phyloP scores from a whole-genome alignment of 2,329 filamentous ascomycete genomes.

The Ophiostoma angusticollis region DNA sequence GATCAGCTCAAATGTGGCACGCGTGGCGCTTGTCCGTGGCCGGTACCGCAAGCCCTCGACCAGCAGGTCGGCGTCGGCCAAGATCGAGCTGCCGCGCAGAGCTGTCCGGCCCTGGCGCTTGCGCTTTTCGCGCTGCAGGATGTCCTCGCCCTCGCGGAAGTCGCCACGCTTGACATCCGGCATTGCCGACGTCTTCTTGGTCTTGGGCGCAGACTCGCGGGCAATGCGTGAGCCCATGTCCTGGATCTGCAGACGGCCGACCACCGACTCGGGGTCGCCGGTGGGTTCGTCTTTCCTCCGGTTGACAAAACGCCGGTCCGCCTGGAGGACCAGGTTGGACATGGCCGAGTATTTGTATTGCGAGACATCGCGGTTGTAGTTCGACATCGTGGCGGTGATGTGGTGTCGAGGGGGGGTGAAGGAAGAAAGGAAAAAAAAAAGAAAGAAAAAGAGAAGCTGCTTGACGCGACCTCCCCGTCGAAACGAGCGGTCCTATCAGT shows the following conservation, averaged over 20 bases:
- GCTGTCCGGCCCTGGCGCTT: conserved; percentile 71
- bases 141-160: conserved; percentile 69
- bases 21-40: conserved; percentile 79
- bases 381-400: conserved; percentile 45
- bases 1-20: conserved; percentile 88
- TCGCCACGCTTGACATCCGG: conserved; percentile 62
- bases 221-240: conserved; percentile 86
- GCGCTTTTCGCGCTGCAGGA: conserved; percentile 69
- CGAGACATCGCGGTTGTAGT: conserved; percentile 68
- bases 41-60: conserved; percentile 88
- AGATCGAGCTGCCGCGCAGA: conserved; percentile 59
- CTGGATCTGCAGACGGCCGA: conserved; percentile 80
- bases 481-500: too few species aligned
- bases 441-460: too few species aligned
- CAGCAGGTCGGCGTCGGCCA: conserved; percentile 69
- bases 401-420: neutral
- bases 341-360: conserved; percentile 99
- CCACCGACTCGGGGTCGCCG: conserved; percentile 93
- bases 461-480: too few species aligned
- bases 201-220: conserved; percentile 66
- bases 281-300: conserved; percentile 89
- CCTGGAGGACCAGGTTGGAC: conserved; percentile 99
- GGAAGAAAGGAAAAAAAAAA: too few species aligned
- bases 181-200: conserved; percentile 59
- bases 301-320: conserved; percentile 89